Evolutionary conservation across 2,329 filamentous ascomycete species (phyloP).

Genomic region (Botrytis tulipae): DNA sequence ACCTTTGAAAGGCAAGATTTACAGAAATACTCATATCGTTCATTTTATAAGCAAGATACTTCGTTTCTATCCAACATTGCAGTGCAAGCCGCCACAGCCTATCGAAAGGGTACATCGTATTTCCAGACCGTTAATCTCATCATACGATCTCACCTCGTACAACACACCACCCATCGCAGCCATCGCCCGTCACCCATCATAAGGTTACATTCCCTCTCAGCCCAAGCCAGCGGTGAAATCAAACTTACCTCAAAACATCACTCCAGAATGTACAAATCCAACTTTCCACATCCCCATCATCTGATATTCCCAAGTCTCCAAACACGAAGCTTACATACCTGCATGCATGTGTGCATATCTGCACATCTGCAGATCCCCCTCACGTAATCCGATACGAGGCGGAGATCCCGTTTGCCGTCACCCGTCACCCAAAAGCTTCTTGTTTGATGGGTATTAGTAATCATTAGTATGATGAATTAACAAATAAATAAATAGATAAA

Average conservation of each 20-base stretch:
- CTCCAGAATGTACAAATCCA: not conserved
- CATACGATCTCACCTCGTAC: not conserved
- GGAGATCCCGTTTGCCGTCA: not conserved
- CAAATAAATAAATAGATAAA: not conserved
- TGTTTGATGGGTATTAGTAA: too few species aligned
- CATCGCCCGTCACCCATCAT: not conserved
- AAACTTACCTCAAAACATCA: not conserved
- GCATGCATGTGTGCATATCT: not conserved
- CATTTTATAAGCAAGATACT: not conserved
- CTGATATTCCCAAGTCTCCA: not conserved
- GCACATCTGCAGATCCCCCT: not conserved
- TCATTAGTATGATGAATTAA: not conserved
- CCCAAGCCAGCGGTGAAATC: not conserved
- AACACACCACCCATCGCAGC: not conserved
- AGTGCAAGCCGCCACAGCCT: not conserved
- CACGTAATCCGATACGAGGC: conserved; percentile 18
- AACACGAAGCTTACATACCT: conserved; percentile 16
- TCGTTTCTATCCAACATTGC: too few species aligned
- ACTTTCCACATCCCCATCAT: not conserved
- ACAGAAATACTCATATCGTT: not conserved
- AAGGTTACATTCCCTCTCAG: too few species aligned
- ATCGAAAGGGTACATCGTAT: too few species aligned
- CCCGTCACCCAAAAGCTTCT: not conserved
- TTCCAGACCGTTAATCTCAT: not conserved
- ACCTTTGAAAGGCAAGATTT: not conserved